phyloP scores from a whole-genome alignment of 148 eudicot genomes.

The Chenopodium quinoa region DNA sequence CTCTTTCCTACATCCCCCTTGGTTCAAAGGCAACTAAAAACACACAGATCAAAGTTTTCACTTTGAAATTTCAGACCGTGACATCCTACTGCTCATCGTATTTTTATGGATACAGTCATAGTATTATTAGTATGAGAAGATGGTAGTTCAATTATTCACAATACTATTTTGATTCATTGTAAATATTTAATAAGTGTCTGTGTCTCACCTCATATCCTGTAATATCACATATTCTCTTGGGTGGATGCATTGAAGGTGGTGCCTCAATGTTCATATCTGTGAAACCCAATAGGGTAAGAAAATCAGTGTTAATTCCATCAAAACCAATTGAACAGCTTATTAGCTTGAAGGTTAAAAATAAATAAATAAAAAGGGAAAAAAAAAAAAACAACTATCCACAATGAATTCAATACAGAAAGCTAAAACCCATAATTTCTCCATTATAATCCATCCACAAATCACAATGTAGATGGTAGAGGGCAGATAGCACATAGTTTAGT shows the following conservation, averaged over 20 bases:
- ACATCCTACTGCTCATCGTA: no score
- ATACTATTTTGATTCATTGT: no score
- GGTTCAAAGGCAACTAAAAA: no score
- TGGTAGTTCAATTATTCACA: not conserved
- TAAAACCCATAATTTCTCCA: not conserved
- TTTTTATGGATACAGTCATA: no score
- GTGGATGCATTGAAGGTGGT: constrained; percentile 94
- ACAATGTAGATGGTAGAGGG: no score
- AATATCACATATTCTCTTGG: constrained; percentile 84
- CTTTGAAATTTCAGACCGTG: no score
- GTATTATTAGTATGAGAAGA: not conserved
- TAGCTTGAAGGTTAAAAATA: not conserved
- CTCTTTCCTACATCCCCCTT: no score
- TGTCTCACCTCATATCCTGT: constrained; percentile 82
- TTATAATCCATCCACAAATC: not conserved
- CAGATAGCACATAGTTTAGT: no score
- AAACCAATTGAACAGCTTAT: not conserved
- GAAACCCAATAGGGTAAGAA: not conserved
- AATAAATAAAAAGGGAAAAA: no score
- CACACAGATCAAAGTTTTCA: no score
- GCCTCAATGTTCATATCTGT: constrained; percentile 91
- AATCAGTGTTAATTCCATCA: not conserved
- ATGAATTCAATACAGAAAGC: not conserved
- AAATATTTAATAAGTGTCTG: not conserved
- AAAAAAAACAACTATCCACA: not conserved